Percentiles rank a stretch among this genome's conserved stretches.
phyloP scores from a whole-genome alignment of 2,329 filamentous ascomycete species.

The Alternaria rosae region DNA sequence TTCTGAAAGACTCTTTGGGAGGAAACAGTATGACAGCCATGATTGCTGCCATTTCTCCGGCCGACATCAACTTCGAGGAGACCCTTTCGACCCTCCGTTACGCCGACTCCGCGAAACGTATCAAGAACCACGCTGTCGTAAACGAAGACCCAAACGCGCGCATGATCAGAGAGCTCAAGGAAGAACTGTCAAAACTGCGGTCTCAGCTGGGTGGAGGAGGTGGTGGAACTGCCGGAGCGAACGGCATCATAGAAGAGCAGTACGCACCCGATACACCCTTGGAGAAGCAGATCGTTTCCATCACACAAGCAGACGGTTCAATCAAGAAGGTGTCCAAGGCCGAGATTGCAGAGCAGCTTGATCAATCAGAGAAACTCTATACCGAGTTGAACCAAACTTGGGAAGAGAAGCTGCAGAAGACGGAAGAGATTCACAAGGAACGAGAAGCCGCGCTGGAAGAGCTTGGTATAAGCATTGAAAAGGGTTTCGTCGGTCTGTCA shows the following conservation, averaged over 20 bases:
- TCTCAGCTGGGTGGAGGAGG: slow-evolving; percentile 73
- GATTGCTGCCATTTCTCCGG: slow-evolving; percentile 98
- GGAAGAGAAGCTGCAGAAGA: slow-evolving; percentile 95
- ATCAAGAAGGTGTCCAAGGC: slow-evolving; percentile 97
- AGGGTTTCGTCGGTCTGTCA: slow-evolving; percentile 92
- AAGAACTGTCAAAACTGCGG: slow-evolving; percentile 85
- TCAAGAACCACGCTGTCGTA: slow-evolving; percentile 99
- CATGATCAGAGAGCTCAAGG: slow-evolving; percentile 98
- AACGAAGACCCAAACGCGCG: slow-evolving; percentile 99
- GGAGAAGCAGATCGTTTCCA: slow-evolving; percentile 95
- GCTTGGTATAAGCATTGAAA: slow-evolving; percentile 97
- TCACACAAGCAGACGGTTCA: slow-evolving; percentile 82
- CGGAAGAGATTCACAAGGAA: slow-evolving; percentile 97
- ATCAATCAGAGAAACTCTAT: slow-evolving; percentile 95
- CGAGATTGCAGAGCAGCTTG: slow-evolving; percentile 95
- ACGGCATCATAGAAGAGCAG: slow-evolving; percentile 69
- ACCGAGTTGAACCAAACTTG: slow-evolving; percentile 97
- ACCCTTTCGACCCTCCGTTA: slow-evolving; percentile 95
- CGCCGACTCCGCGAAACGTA: slow-evolving; percentile 96
- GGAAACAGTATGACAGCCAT: slow-evolving; percentile 99
- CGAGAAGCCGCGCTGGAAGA: slow-evolving; percentile 94
- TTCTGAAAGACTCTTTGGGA: slow-evolving; percentile 94
- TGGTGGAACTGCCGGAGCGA: slow-evolving; percentile 37
- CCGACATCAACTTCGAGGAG: slow-evolving; percentile 99
- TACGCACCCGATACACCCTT: slow-evolving; percentile 92